Percentiles rank a stretch among this genome's conserved stretches.
Conservation (phyloP, 306 rosid genomes). For the Carpinus viminea region DNA sequence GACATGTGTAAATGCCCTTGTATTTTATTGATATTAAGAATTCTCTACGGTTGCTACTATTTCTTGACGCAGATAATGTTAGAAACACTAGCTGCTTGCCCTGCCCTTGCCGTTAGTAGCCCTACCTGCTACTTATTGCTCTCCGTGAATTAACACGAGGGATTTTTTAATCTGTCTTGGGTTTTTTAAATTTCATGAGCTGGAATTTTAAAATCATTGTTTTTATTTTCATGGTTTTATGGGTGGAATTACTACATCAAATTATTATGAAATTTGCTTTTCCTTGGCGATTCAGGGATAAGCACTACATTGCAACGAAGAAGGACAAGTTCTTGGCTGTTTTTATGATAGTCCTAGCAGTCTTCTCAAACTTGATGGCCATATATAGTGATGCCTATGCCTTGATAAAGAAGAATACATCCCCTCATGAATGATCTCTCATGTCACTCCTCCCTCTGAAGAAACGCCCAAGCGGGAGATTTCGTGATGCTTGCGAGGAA, state of each 20-base stretch:
- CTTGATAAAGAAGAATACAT: constrained; percentile 49
- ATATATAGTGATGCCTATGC: constrained; percentile 76
- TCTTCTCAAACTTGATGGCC: constrained; percentile 70
- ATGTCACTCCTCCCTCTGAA: constrained; percentile 5
- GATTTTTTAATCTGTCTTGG: not conserved
- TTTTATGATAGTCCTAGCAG: constrained; percentile 74
- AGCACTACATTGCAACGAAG: constrained; percentile 65
- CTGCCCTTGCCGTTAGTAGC: not conserved
- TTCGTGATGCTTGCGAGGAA: constrained; percentile 18
- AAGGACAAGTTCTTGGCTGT: constrained; percentile 62
- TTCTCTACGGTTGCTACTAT: not conserved
- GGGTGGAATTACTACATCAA: not conserved
- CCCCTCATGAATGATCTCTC: constrained; percentile 25
- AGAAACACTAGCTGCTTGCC: not conserved
- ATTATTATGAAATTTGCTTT: not conserved
- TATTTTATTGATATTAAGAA: not conserved
- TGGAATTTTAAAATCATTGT: not conserved
- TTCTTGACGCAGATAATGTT: not conserved
- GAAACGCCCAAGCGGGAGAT: not conserved
- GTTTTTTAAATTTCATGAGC: not conserved
- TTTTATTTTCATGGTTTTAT: not conserved
- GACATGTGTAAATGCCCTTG: not conserved
- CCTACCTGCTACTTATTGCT: not conserved
- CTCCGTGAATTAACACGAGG: not conserved
- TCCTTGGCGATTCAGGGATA: constrained; percentile 54